Percentiles rank a stretch among this genome's conserved stretches.
Conservation (phyloP, 108 stramenopile species). For the Cyclostephanos tholiformis region DNA sequence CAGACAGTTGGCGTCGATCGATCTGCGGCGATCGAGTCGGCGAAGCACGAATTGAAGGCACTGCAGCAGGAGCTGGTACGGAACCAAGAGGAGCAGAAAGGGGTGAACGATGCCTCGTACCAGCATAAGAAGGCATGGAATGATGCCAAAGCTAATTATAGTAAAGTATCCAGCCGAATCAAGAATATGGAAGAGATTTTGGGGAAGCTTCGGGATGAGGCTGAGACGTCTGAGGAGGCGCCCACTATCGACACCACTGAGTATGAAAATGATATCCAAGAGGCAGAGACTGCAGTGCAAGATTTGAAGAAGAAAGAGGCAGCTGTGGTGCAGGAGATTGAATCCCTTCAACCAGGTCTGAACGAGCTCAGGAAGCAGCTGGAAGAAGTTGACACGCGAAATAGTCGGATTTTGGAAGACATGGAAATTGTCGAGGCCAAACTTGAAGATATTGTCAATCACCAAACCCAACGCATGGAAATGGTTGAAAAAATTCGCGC, state of each 20-base stretch:
- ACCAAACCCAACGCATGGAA: constrained; percentile 37
- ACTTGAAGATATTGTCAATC: constrained; percentile 58
- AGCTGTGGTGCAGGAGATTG: constrained; percentile 45
- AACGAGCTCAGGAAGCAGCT: constrained; percentile 47
- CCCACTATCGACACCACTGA: constrained; percentile 75
- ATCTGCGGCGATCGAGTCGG: constrained; percentile 61
- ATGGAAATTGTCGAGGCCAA: constrained; percentile 56
- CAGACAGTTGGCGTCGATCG: constrained; percentile 78
- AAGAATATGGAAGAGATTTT: constrained; percentile 34
- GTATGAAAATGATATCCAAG: constrained; percentile 63
- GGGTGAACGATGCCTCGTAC: constrained; percentile 30
- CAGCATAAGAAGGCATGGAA: constrained; percentile 35
- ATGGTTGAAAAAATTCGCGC: constrained; percentile 38
- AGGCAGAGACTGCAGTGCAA: constrained; percentile 58
- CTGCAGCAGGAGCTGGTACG: constrained; percentile 65
- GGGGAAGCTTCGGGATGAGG: constrained; percentile 49
- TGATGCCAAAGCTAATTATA: constrained; percentile 41
- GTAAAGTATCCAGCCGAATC: constrained; percentile 46
- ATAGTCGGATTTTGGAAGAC: constrained; percentile 69
- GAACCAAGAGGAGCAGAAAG: constrained; percentile 54
- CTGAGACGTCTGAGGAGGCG: constrained; percentile 61
- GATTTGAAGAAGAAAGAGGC: constrained; percentile 47
- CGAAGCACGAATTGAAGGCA: constrained; percentile 52
- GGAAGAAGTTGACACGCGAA: constrained; percentile 68
- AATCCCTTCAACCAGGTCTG: constrained; percentile 54